Evolutionary conservation across 164 flowering plant species (phyloP), one percentile per base, ranked within the genome.

Genomic region (Nymphaea colorata): DNA sequence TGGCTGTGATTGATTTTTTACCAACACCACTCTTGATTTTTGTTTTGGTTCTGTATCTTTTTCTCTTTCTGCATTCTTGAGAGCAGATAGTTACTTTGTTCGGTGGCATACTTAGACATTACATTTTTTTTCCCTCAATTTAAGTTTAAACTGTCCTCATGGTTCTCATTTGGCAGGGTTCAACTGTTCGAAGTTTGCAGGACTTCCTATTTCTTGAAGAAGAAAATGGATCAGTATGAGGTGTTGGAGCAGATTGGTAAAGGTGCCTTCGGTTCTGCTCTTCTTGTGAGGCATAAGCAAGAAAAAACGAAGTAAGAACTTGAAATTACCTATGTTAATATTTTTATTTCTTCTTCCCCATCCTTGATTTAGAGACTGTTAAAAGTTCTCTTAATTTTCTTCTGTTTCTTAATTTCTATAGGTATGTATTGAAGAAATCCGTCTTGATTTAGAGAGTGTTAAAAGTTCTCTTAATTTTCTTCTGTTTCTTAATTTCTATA

Each of bases 251-350:
- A 91, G 80, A 88, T 94, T 73, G 99, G 99, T 25, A 89, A 86
- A 74, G 99, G 99, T 12, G 83, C 99, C 61, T 94, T 94, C 72
- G 99, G 97, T 75, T 85, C 97, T 70, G 99, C 99, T 57, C 88
- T 91, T 75, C 96, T 94, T 51, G 99, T 94, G 71, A 85, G 83
- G 77, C 99, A 94, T 71, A 91, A 82, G 68, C 87, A 81, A 73
- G 97, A 91, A 76, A 91, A 83, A 79, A 94, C 90, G 80, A 91
- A 85, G 99, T 94, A 59, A 84, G 88, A 62, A 55, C 73, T 14
- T 59, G 6, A 41, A 43, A 5, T 57, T 65, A 70, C 47, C 6
- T 61, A 47, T 72, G 67, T 3, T 8, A n/a, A 61, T 62, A 57
- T 59, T 36, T 44, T 15, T 63, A 12, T 41, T 41, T 17, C 44